Evolutionary conservation across 164 flowering plant species (phyloP).

Genomic region (Litsea cubeba): DNA sequence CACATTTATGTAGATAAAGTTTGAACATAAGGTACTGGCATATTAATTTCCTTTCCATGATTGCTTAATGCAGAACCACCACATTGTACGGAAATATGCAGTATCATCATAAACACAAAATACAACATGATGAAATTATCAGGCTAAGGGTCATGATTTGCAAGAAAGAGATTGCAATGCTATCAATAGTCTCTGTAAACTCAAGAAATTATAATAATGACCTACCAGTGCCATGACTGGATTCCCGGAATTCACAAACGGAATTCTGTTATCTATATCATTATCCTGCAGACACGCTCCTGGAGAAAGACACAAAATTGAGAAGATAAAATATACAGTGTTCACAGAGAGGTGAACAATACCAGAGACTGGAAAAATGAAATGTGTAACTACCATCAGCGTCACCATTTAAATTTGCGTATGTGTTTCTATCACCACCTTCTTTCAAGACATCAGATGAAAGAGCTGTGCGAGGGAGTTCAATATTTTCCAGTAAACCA

Average conservation of each 20-base stretch:
- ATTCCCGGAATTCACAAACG: constrained; percentile 78
- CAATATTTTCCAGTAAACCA: constrained; percentile 63
- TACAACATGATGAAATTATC: too few species aligned
- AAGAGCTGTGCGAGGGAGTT: constrained; percentile 47
- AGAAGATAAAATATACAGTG: not conserved
- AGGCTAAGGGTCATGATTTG: not conserved
- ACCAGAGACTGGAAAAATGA: not conserved
- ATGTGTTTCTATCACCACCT: constrained; percentile 30
- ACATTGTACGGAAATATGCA: not conserved
- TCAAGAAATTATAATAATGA: constrained; percentile 8
- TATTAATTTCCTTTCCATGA: too few species aligned
- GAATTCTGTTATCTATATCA: constrained; percentile 55
- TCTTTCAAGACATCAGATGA: constrained; percentile 27
- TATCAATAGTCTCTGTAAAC: not conserved
- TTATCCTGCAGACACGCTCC: constrained; percentile 32
- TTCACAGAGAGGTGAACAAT: not conserved
- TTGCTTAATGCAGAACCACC: not conserved
- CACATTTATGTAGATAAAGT: not conserved
- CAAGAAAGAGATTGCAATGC: not conserved
- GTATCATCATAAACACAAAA: too few species aligned
- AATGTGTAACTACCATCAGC: constrained; percentile 31
- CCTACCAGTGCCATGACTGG: constrained; percentile 93
- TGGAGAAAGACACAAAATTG: constrained; percentile 16
- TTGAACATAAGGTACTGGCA: not conserved
- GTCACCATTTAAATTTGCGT: constrained; percentile 50